Evolutionary conservation across 495 filamentous ascomycete species (phyloP).

Genomic region (Bacidia rubella): DNA sequence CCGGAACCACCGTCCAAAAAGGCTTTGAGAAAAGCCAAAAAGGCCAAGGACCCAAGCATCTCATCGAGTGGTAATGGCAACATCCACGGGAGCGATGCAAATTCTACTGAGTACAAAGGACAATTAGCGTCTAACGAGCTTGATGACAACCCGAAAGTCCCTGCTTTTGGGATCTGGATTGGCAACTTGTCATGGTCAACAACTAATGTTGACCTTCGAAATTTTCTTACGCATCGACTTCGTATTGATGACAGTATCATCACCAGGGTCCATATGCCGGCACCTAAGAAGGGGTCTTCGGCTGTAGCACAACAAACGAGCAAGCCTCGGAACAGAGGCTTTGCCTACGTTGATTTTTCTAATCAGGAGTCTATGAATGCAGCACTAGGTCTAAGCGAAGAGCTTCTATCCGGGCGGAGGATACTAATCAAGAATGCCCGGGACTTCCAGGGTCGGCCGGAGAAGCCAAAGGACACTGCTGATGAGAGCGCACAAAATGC

Average conservation of each 20-base stretch:
- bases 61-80: no score
- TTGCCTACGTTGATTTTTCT: conserved; percentile 89
- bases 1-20: conserved; percentile 94
- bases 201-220: conserved; percentile 55
- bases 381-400: conserved; percentile 69
- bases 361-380: conserved; percentile 49
- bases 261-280: conserved; percentile 71
- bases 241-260: conserved; percentile 54
- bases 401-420: conserved; percentile 55
- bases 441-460: conserved; percentile 66
- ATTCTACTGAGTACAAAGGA: conserved; percentile 16
- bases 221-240: conserved; percentile 61
- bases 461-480: conserved; percentile 29
- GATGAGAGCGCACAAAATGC: conserved; percentile 22
- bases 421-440: conserved; percentile 87
- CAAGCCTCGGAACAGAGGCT: conserved; percentile 65
- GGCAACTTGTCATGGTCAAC: conserved; percentile 80
- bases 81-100: no score
- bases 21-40: conserved; percentile 66
- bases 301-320: conserved; percentile 25
- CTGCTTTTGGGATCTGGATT: conserved; percentile 82
- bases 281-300: conserved; percentile 17
- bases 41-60: conserved; percentile 19
- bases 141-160: conserved; percentile 38
- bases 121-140: conserved; percentile 16